Base-by-base conservation (phyloP, 2,329 filamentous ascomycete species). In the Dactylellina sp. region DNA sequence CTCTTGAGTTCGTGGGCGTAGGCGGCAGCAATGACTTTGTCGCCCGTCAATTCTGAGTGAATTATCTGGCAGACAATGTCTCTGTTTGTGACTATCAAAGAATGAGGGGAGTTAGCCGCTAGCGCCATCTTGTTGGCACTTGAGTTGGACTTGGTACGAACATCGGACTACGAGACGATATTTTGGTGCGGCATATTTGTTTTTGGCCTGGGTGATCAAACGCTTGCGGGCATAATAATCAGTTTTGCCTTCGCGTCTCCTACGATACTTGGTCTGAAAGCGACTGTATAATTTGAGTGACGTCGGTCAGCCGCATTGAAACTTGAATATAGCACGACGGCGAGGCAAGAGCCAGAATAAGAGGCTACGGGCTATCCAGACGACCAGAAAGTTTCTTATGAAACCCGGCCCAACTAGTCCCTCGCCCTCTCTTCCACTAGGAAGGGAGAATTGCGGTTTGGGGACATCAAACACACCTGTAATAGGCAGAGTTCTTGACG, bases 111-210 rank as follows among this genome's bases (percentile, higher is more conserved):
- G 47, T 56, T 28, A 55, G 11, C 2, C 12, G 12, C 57, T 9
- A 49, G 4, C 22, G 16, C 25, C 9, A 18, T 49, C 20, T 14
- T 35, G 25, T 22, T 4, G n/a, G 2, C 6, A 14, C 11, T 14
- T 28, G n/a, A 1, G 25, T 12, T 22, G 25, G 16, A 12, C 16
- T 35, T 52, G 9, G 16, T 3, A 40, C 71, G 28, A 52, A 75
- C 71, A 97, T 84, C 95, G 95, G 83, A 99, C 92, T 79, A 99
- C 95, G 82, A 99, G 91, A 83, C 95, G 92, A 91, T 99, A 98
- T 89, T 99, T 99, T 85, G 95, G 95, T 78, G 95, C 91, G 86
- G 96, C 96, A 91, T 98, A 99, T 91, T 99, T 99, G 92, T 99
- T 99, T 92, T 98, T 99, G 86, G 95, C 95, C 89, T 99, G 95